Base-by-base conservation (phyloP, 768 basidiomycete species). In the Tricholoma terreum region DNA sequence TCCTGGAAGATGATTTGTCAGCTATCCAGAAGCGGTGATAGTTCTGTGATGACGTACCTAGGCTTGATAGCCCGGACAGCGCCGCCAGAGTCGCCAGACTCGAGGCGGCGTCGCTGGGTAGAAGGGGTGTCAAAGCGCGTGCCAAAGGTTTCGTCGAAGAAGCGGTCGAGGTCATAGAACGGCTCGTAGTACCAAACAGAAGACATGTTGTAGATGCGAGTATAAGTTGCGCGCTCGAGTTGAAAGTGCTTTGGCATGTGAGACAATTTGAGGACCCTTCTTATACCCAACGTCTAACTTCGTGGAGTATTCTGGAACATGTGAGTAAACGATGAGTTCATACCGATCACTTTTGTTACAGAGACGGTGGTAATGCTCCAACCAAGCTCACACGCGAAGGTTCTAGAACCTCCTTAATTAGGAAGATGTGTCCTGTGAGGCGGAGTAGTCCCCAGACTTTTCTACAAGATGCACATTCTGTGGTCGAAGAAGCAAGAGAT, bases 81-180 rank as follows among this genome's bases (percentile, higher is more conserved):
- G 31, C 36, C 38, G 6, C 46, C 27, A 3, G 30, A 31, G 6
- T 55, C 45, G 10, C 42, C 36, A 34, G 43, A 48, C 3, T 49
- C 58, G 19, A 35, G 19, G 22, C 53, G 35, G 10, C 45, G 52
- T 12, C 55, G 61, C 14, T 56, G 36, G 33, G 8, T 22, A n/a
- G 24, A n/a, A n/a, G n/a, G 15, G 7, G 58, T 50, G 27, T 49
- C 49, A 12, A 19, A 17, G 35, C 43, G 68, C 56, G 27, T 51
- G 50, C 14, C 53, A 27, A 48, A 60, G 9, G 74, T 67, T 17
- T 75, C 69, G 57, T 77, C 76, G 31, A 79, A 69, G 63, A 79
- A 65, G 61, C 74, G 75, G 15, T 77, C 76, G 50, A 77, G 69
- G 55, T 77, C 74, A 54, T 67, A 70, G 67, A 69, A 67, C 31